Conservation (phyloP, 129 eudicot genomes). For the Sambucus nigra region DNA sequence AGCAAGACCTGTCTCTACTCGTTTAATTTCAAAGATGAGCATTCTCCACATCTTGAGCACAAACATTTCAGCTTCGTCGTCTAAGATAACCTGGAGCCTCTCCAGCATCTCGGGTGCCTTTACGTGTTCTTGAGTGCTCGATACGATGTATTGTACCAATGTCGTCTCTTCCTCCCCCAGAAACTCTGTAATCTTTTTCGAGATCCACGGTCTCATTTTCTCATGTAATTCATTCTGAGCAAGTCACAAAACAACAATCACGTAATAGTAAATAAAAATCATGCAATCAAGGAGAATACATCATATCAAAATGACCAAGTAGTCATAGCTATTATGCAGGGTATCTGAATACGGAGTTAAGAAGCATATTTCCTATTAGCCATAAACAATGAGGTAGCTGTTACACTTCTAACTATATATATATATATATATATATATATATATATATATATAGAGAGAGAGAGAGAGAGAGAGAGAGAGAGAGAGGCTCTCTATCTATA, state of each 20-base stretch:
- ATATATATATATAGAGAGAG: too few relatives aligned
- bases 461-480: too few relatives aligned
- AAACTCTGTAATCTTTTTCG: slow-evolving; percentile 87
- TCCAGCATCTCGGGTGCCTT: slow-evolving; percentile 79
- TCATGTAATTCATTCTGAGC: slow-evolving; percentile 78
- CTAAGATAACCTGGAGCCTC: slow-evolving; percentile 56
- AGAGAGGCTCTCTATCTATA: too few relatives aligned
- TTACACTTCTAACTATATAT: too few relatives aligned
- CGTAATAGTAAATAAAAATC: not conserved
- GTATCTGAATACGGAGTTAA: too few relatives aligned
- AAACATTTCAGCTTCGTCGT: slow-evolving; percentile 97
- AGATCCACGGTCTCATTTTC: slow-evolving; percentile 93
- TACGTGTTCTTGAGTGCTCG: slow-evolving; percentile 80
- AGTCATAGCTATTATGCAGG: too few relatives aligned
- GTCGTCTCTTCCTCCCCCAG: slow-evolving; percentile 87
- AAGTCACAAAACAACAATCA: not conserved
- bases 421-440: too few relatives aligned
- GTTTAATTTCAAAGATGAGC: slow-evolving; percentile 91
- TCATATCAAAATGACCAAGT: too few relatives aligned
- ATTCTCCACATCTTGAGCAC: slow-evolving; percentile 99
- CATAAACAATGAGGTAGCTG: too few relatives aligned
- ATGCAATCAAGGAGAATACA: not conserved
- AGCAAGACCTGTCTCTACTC: slow-evolving; percentile 80
- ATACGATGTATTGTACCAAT: slow-evolving; percentile 81
- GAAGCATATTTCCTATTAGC: too few relatives aligned